Conservation (phyloP, 352 stramenopile species). For the Hyaloperonospora brassicae region DNA sequence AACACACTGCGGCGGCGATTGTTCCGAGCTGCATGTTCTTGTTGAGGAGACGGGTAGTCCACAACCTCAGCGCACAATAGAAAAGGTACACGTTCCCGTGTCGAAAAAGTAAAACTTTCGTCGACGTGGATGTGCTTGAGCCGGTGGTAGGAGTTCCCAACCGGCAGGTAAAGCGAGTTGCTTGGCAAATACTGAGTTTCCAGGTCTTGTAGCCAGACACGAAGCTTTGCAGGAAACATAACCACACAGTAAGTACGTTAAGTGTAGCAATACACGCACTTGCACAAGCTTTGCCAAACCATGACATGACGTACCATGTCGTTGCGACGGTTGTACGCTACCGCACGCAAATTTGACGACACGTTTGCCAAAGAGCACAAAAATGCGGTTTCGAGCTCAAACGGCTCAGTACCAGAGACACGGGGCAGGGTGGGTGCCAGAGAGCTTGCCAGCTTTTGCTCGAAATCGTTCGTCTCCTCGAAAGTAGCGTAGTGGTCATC, state of each 20-base stretch:
- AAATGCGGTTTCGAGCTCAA: slow-evolving; percentile 62
- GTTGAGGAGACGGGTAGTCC: slow-evolving; percentile 59
- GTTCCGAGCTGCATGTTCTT: slow-evolving; percentile 3
- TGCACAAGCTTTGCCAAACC: neutral
- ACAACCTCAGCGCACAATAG: slow-evolving; percentile 72
- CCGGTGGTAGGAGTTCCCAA: slow-evolving; percentile 67
- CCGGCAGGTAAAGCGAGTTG: slow-evolving; percentile 70
- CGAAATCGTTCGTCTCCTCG: slow-evolving; percentile 36
- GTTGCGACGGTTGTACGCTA: slow-evolving; percentile 49
- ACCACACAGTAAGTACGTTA: too few species aligned
- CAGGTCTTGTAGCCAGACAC: slow-evolving; percentile 56
- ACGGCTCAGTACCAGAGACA: slow-evolving; percentile 34
- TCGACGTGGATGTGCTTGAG: slow-evolving; percentile 70
- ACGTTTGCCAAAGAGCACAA: slow-evolving; percentile 60
- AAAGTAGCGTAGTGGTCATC: slow-evolving; percentile 74
- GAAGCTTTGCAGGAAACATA: too few species aligned
- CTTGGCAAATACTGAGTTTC: slow-evolving; percentile 62
- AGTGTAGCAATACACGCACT: too few species aligned
- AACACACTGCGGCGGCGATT: slow-evolving; percentile 52
- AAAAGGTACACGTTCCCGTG: slow-evolving; percentile 70
- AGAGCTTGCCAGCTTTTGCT: slow-evolving; percentile 26
- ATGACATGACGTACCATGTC: slow-evolving; percentile 41
- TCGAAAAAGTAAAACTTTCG: slow-evolving; percentile 82
- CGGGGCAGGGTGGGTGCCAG: slow-evolving; percentile 2
- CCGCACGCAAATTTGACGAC: slow-evolving; percentile 61